Base-by-base conservation (phyloP, 352 stramenopile genomes). In the Phytophthora citricola region DNA sequence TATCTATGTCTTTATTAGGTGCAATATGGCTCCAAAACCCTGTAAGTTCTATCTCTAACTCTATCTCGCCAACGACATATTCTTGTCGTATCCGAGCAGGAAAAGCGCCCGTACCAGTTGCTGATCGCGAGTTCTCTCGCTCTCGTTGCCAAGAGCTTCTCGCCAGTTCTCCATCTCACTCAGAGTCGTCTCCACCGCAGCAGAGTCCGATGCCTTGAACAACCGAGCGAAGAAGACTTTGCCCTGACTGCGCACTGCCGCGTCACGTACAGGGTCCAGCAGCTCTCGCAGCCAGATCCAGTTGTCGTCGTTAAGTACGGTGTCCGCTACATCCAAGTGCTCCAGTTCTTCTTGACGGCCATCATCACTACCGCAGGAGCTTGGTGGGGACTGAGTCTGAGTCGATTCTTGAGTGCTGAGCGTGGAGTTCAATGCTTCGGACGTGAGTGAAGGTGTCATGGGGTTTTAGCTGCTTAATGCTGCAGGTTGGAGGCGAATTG, bases 41-140 rank as follows among this genome's bases (percentile, higher is more conserved):
- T 66, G 60, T 45, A 39, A 17, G 24, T 39, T 27, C 20, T 40
- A 27, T 60, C 17, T 39, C n/a, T 46, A 48, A 61, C 15, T 73
- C 27, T 63, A 61, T 72, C 54, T 67, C 44, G 32, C 46, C 43
- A 79, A 47, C 34, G 54, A 54, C 53, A 82, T 59, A 27, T 58
- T 73, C 63, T 82, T 82, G 53, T 82, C 74, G 39, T 76, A 56
- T n/a, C 70, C 74, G 1, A 82, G 15, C 51, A 82, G 47, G 46
- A 76, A 73, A 40, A 82, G 34, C 10, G 74, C 71, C 15, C 59
- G 54, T 29, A 51, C 55, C 20, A 75, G 52, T 39, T 81, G 31
- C 1, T 45, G 65, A 17, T 81, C 65, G 6, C 50, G 46, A 9
- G 22, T 40, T 26, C 48, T 40, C 4, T 20, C 17, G 12, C 47